These are phyloP conservation scores for Boletus rubescentipes DNA, from an alignment of 768 basidiomycete genomes.

Conservation along the genomic window DNA sequence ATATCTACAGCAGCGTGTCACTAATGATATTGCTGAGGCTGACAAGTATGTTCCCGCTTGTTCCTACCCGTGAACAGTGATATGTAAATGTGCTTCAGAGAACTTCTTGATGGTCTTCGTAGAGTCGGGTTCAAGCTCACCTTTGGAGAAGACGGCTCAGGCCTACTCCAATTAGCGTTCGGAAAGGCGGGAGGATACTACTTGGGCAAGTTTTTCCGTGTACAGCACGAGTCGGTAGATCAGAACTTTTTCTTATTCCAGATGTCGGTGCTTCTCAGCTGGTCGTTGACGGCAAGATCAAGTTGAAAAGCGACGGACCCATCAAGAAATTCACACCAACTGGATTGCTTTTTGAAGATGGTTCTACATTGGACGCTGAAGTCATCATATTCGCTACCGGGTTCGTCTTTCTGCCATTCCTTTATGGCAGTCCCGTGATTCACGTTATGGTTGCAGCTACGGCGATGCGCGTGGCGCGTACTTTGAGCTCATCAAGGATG, in stretches of 20 bases:
- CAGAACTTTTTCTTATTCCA: slow-evolving; percentile 6
- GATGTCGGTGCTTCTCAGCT: slow-evolving; percentile 43
- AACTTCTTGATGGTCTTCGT: slow-evolving; percentile 54
- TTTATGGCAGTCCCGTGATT: not conserved
- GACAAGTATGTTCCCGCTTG: slow-evolving; percentile 45
- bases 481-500: slow-evolving; percentile 19
- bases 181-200: slow-evolving; percentile 63
- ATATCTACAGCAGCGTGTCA: slow-evolving; percentile 37
- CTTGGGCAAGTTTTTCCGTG: slow-evolving; percentile 42
- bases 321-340: slow-evolving; percentile 35
- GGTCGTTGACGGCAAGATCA: slow-evolving; percentile 48
- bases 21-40: slow-evolving; percentile 46
- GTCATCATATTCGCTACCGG: slow-evolving; percentile 32
- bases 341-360: slow-evolving; percentile 27
- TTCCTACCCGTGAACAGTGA: not conserved
- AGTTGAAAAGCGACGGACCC: slow-evolving; percentile 33
- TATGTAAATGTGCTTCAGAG: slow-evolving; percentile 28
- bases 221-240: not conserved
- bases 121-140: slow-evolving; percentile 57
- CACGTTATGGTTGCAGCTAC: slow-evolving; percentile 9
- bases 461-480: slow-evolving; percentile 19
- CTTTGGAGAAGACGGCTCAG: slow-evolving; percentile 50
- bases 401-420: slow-evolving; percentile 18
- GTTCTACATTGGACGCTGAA: slow-evolving; percentile 44
- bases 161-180: slow-evolving; percentile 49